These are phyloP conservation scores for Pythium phragmiticola DNA, from an alignment of 352 stramenopile species.

Conservation along the genomic window DNA sequence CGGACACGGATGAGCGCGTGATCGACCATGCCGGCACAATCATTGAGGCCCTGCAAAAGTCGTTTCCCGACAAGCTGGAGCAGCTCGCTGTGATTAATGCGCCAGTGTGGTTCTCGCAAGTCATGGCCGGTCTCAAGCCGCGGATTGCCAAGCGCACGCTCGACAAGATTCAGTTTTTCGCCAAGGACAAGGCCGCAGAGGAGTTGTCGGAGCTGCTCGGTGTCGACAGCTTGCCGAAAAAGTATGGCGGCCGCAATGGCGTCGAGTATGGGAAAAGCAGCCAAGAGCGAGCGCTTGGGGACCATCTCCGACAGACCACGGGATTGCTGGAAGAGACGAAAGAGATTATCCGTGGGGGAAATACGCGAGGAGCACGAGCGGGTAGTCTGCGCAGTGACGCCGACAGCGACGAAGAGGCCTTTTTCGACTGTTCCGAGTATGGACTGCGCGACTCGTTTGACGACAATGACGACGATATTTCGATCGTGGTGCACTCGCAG, in stretches of 20 bases:
- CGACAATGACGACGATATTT: slow-evolving; percentile 51
- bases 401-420: slow-evolving; percentile 74
- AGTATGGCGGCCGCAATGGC: slow-evolving; percentile 69
- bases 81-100: slow-evolving; percentile 64
- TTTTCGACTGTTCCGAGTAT: slow-evolving; percentile 81
- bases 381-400: slow-evolving; percentile 32
- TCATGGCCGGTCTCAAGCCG: slow-evolving; percentile 58
- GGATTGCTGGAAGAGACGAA: slow-evolving; percentile 69
- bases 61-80: slow-evolving; percentile 64
- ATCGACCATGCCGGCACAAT: slow-evolving; percentile 56
- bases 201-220: slow-evolving; percentile 64
- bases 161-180: slow-evolving; percentile 68
- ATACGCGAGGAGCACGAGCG: neutral
- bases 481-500: slow-evolving; percentile 70
- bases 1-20: slow-evolving; percentile 65
- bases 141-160: slow-evolving; percentile 57
- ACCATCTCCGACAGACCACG: slow-evolving; percentile 69
- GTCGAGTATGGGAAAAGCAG: slow-evolving; percentile 78
- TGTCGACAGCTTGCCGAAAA: slow-evolving; percentile 66
- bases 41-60: slow-evolving; percentile 54
- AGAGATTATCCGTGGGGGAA: slow-evolving; percentile 52
- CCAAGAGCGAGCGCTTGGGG: slow-evolving; percentile 65
- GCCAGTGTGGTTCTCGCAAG: slow-evolving; percentile 81
- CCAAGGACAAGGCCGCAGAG: slow-evolving; percentile 36
- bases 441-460: slow-evolving; percentile 66